Base-by-base conservation (phyloP, 495 filamentous ascomycete genomes). In the Xylaria nigripes region DNA sequence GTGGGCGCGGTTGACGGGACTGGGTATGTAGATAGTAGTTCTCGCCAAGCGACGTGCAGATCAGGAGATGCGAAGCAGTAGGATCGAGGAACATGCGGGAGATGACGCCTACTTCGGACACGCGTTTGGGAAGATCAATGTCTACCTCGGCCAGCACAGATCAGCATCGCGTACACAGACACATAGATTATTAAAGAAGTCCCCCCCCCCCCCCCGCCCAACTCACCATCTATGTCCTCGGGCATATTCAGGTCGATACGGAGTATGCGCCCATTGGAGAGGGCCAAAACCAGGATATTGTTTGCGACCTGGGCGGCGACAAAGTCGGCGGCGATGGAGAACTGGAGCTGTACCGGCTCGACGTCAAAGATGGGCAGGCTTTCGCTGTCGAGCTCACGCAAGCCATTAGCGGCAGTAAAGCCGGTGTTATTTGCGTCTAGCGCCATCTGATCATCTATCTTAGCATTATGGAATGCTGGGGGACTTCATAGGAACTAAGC, bases 21-120 rank as follows among this genome's bases (percentile, higher is more conserved):
- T 97, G 93, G 24, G 89, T 90, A 67, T 97, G 93, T 10, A 98
- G 84, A 68, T 98, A 98, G 75, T 90, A 97, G 70, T 96, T 97
- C 69, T 97, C 93, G 66, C 88, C 89, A 22, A 89, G 80, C 10
- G 89, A 86, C 1, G 93, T 97, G 61, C 85, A 87, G 58, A 98
- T 86, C 54, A 98, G 81, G 16, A 98, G 71, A 71, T 98, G 93
- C 2, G 90, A 96, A 23, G 94, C 92, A 8, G 90, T 93, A 4
- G 93, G 94, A 63, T 98, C 93, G 51, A 98, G 84, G 70, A 98
- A 98, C 82, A 97, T 87, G 69, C 86, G 86, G 46, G 87, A 86
- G 62, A 98, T 97, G 22, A 94, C 76, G 55, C 93, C 93, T 43
- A 89, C 79, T 66, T 97, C 93, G 22, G 89, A 83, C 24, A 86